phyloP scores from a whole-genome alignment of 208 protist species.

The Tetramitus jugosus region DNA sequence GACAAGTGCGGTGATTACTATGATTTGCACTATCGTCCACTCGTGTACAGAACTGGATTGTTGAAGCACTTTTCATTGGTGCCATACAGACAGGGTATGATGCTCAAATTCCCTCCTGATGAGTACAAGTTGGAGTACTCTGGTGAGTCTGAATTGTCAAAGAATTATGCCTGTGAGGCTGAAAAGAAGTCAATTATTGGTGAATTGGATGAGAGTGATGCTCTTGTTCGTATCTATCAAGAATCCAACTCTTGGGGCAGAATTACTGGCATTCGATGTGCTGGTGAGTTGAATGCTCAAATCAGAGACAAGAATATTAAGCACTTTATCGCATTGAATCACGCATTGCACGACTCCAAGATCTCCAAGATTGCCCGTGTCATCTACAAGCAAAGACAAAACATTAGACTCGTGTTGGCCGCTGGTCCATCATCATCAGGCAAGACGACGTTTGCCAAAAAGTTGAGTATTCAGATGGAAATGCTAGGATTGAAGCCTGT shows the following conservation, averaged over 20 bases:
- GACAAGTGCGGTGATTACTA: constrained; percentile 1
- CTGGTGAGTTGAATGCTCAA: constrained; percentile 13
- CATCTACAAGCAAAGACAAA: neutral
- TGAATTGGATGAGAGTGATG: too few relatives aligned
- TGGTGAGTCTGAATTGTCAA: neutral
- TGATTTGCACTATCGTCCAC: neutral
- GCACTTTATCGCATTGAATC: constrained; percentile 33
- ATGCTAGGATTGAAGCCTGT: constrained; percentile 35
- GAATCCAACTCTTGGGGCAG: constrained; percentile 7
- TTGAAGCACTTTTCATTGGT: neutral
- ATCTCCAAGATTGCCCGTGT: constrained; percentile 21
- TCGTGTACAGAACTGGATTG: neutral
- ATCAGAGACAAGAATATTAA: neutral
- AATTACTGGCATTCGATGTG: neutral
- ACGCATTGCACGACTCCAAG: constrained; percentile 32
- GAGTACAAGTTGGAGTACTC: neutral
- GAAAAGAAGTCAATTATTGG: too few relatives aligned
- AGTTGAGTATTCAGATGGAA: constrained; percentile 29
- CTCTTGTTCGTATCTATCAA: neutral
- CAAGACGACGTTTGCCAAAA: constrained; percentile 44
- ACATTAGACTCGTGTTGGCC: constrained; percentile 37
- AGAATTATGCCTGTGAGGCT: too few relatives aligned
- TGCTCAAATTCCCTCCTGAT: neutral
- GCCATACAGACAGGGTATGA: neutral
- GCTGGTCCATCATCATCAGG: constrained; percentile 43